Evolutionary conservation across 2,329 filamentous ascomycete species (phyloP).

Genomic region (Rhynchosporium secalis): DNA sequence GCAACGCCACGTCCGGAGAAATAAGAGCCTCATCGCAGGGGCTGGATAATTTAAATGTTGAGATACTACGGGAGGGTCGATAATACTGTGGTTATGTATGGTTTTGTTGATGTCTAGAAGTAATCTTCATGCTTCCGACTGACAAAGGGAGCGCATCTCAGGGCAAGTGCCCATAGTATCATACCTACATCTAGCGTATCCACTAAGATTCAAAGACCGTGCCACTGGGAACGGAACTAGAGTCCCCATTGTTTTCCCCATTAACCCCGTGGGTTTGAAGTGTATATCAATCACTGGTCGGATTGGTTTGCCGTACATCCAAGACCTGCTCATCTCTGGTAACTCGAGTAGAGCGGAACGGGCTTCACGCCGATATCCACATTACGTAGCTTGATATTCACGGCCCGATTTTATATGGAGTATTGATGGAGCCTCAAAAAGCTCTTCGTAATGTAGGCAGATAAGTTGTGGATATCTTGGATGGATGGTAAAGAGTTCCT

Average conservation of each 20-base stretch:
- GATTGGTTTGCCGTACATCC: background rate
- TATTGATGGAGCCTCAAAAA: conserved; percentile 7
- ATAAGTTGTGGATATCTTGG: background rate
- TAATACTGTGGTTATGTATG: background rate
- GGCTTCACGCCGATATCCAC: conserved; percentile 5
- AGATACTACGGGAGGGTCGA: background rate
- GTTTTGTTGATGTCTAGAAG: background rate
- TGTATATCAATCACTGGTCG: background rate
- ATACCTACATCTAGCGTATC: background rate
- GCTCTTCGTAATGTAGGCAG: background rate
- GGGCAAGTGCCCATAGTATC: background rate
- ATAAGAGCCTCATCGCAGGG: conserved; percentile 4
- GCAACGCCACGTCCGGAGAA: conserved; percentile 5
- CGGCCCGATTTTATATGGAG: conserved; percentile 7
- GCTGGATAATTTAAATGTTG: background rate
- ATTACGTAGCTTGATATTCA: background rate
- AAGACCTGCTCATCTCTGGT: background rate
- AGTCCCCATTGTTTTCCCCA: conserved; percentile 1
- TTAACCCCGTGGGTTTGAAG: background rate
- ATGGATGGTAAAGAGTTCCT: background rate
- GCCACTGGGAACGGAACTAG: background rate
- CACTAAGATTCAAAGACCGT: background rate
- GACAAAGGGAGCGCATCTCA: no score
- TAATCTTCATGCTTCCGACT: no score
- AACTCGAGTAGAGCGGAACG: background rate